phyloP scores from a whole-genome alignment of 2,329 filamentous ascomycete species.

The Chalara sp. region DNA sequence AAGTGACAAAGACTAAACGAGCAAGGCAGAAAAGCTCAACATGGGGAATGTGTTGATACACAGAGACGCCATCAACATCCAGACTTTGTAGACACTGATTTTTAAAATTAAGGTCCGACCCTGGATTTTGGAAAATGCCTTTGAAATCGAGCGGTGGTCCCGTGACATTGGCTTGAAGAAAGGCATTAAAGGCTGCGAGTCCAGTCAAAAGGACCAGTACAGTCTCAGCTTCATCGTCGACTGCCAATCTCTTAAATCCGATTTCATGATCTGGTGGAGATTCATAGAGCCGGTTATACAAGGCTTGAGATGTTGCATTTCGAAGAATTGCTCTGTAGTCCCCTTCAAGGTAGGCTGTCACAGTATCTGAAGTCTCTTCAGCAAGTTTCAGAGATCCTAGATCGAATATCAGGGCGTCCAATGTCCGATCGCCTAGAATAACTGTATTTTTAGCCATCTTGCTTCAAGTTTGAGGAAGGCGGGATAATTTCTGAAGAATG shows the following conservation, averaged over 20 bases:
- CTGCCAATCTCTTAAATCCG: constrained; percentile 5
- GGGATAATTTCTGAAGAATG: no score
- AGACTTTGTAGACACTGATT: constrained; percentile 61
- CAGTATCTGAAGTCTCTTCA: constrained; percentile 18
- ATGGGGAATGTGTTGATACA: constrained; percentile 77
- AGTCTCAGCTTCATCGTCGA: constrained; percentile 8
- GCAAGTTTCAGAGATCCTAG: constrained; percentile 20
- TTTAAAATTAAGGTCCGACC: constrained; percentile 24
- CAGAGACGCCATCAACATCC: constrained; percentile 75
- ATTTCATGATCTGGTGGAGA: constrained; percentile 4
- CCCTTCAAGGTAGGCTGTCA: constrained; percentile 21
- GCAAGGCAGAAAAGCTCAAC: constrained; percentile 80
- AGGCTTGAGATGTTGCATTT: constrained; percentile 19
- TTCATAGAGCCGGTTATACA: constrained; percentile 17
- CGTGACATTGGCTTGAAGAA: constrained; percentile 82
- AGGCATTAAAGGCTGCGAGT: constrained; percentile 66
- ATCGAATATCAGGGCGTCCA: constrained; percentile 22
- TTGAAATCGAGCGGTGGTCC: constrained; percentile 64
- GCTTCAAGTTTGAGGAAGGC: not conserved
- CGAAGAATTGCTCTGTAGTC: constrained; percentile 24
- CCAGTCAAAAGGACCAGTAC: constrained; percentile 38
- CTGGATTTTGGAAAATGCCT: constrained; percentile 30
- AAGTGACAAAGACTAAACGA: constrained; percentile 37
- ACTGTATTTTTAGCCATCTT: constrained; percentile 15
- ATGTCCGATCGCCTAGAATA: constrained; percentile 5